A percentile compares a stretch with the other conserved stretches of the same genome.
Conservation (phyloP, 371 early-diverging fungal species). For the Capniomyces stellatus region DNA sequence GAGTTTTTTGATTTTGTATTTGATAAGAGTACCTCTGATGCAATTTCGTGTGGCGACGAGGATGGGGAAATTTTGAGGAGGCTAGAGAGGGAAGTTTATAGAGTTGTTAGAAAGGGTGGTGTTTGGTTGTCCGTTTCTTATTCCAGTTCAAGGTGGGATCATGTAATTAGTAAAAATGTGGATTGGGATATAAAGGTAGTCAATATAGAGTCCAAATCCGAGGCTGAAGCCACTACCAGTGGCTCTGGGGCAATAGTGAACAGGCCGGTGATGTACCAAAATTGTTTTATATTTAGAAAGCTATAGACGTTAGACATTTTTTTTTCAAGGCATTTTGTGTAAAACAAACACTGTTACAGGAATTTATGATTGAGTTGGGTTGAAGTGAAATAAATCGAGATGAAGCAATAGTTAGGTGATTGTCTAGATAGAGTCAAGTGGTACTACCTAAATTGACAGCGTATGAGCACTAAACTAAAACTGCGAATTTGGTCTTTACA, state of each 20-base stretch:
- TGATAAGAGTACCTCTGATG: conserved; percentile 26
- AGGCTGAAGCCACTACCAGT: too few species aligned
- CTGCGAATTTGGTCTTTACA: too few species aligned
- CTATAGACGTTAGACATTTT: not conserved
- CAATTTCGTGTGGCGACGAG: conserved; percentile 27
- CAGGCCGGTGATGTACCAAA: conserved; percentile 4
- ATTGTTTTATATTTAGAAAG: conserved; percentile 6
- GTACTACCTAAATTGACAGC: not conserved
- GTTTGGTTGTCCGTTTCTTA: conserved; percentile 6
- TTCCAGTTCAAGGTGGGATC: conserved; percentile 2
- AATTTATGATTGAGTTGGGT: not conserved
- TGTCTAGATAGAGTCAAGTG: not conserved
- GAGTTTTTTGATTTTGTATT: conserved; percentile 13
- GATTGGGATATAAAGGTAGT: too few species aligned
- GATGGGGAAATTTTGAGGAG: conserved; percentile 5
- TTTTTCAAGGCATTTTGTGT: not conserved
- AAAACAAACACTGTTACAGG: not conserved
- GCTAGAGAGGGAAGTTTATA: conserved; percentile 3
- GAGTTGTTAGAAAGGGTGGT: not conserved
- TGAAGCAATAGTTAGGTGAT: not conserved
- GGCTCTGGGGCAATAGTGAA: too few species aligned
- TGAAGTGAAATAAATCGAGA: not conserved
- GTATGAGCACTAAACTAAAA: too few species aligned
- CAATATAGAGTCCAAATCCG: too few species aligned
- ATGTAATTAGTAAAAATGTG: too few species aligned